Evolutionary conservation across 805 yeast species (phyloP), one percentile per base, ranked within the genome.

Genomic region (Starmerella sirachaensis): DNA sequence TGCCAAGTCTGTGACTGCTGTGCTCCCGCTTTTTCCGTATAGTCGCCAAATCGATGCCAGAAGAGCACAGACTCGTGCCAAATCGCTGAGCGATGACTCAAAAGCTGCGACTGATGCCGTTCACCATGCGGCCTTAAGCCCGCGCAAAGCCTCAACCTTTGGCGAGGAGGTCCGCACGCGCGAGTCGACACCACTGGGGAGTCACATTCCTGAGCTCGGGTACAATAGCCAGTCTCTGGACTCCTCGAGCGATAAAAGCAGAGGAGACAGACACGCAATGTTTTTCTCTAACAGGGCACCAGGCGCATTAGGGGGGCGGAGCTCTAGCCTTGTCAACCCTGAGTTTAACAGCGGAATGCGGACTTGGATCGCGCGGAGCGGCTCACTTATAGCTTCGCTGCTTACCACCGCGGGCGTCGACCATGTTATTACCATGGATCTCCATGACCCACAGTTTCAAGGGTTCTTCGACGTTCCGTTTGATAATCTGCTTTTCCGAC

Each of bases 401-500:
- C 63, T 91, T 46, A 80, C 84, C 3, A 72, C 88, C 2, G 91
- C 97, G 0, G 98, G 98, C 27, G 95, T 97, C 1, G 94, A 91
- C 59, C 91, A 93, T 53, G 76, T 86, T 40, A 85, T 91, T 47
- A 91, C 99, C 2, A 86, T 91, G 96, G 99, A 91, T 56, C 66
- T 91, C 41, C 99, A 91, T 57, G 98, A 91, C 54, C 85, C 97
- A 1, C 98, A 91, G 60, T 91, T 84, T 60, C 97, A 93, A 59
- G 99, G 99, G 4, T 91, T 84, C 54, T 91, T 91, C 56, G 91
- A 86, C 52, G 80, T 91, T 30, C 95, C 96, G 2, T 96, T 91
- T 29, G 99, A 91, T 58, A 91, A 91, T 57, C 59, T 91, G 47
- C 84, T 83, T 57, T 82, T 91, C 33, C 78, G 80, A 55, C 96